Conservation (phyloP, 2,329 filamentous ascomycete genomes). For the Xylaria multiplex region DNA sequence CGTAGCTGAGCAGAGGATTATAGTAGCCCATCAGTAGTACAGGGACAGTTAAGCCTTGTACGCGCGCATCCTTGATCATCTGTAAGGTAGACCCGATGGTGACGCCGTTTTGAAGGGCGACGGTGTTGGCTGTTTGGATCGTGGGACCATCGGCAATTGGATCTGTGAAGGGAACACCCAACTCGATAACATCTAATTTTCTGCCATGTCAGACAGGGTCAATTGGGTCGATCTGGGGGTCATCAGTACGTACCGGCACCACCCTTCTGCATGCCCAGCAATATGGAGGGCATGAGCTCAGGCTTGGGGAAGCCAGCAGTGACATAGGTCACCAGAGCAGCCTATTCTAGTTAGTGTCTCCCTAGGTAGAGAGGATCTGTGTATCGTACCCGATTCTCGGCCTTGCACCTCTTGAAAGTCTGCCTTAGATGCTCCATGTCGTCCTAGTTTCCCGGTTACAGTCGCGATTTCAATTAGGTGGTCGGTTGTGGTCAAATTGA, state of each 20-base stretch:
- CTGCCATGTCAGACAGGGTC: slow-evolving; percentile 19
- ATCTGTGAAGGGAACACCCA: slow-evolving; percentile 96
- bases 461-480: neutral
- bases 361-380: neutral
- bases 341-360: slow-evolving; percentile 56
- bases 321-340: slow-evolving; percentile 93
- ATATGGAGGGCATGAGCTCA: slow-evolving; percentile 83
- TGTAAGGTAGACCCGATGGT: slow-evolving; percentile 81
- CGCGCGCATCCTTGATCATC: slow-evolving; percentile 84
- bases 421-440: slow-evolving; percentile 67
- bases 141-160: slow-evolving; percentile 98
- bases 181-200: slow-evolving; percentile 85
- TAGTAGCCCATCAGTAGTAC: slow-evolving; percentile 99
- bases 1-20: slow-evolving; percentile 93
- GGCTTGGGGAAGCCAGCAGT: slow-evolving; percentile 90
- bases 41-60: slow-evolving; percentile 79
- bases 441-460: slow-evolving; percentile 24
- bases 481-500: slow-evolving; percentile 17
- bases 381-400: slow-evolving; percentile 62
- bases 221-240: slow-evolving; percentile 22
- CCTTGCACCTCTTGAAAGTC: slow-evolving; percentile 70
- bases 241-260: slow-evolving; percentile 74
- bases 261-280: slow-evolving; percentile 90
- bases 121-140: slow-evolving; percentile 94
- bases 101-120: slow-evolving; percentile 88